Evolutionary conservation across 2,329 filamentous ascomycete genomes (phyloP), one percentile per base, ranked within the genome.

Genomic region (Aspergillus tanneri): DNA sequence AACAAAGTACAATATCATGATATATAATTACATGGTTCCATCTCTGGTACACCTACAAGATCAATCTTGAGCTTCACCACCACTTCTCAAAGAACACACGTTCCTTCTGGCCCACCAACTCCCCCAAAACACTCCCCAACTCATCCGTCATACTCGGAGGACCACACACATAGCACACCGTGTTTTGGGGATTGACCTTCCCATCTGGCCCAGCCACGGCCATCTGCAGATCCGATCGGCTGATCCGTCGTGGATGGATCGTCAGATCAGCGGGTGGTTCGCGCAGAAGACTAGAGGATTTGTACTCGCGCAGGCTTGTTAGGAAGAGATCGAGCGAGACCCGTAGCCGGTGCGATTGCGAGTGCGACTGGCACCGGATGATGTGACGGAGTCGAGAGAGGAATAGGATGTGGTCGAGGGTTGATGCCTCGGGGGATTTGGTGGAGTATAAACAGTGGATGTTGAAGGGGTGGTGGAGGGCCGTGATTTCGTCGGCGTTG

Each of bases 101-200:
- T 43, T 72, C 64, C 22, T 70, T 58, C 8, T 73, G 71, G 0
- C 72, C 74, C 16, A 77, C 67, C 2, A 68, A 54, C 1, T 49
- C 55, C 28, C 60, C 60, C 8, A 74, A 58, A 12, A 62, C 50
- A 16, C 71, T 67, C 1, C 85, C 81, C 55, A 87, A 77, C 41
- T 79, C 75, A 62, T 89, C 86, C 1, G 84, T 88, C 85, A 88
- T 88, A 2, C 59, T 57, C 9, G 83, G 83, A 11, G 85, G 78
- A 1, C 86, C 86, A 59, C 86, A 89, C 0, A 89, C 69, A 63
- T 88, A 89, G 10, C 82, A 80, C 3, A 84, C 72, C 0, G 76
- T 75, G 2, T 69, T 65, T 1, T 63, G 55, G 41, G 56, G 50
- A 28, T 50, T 34, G 2, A 46, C 65, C 4, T 60, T 56, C 1